Evolutionary conservation across 148 eudicot species (phyloP), one percentile per base, ranked within the genome.

Genomic region (Fallopia convolvulus): DNA sequence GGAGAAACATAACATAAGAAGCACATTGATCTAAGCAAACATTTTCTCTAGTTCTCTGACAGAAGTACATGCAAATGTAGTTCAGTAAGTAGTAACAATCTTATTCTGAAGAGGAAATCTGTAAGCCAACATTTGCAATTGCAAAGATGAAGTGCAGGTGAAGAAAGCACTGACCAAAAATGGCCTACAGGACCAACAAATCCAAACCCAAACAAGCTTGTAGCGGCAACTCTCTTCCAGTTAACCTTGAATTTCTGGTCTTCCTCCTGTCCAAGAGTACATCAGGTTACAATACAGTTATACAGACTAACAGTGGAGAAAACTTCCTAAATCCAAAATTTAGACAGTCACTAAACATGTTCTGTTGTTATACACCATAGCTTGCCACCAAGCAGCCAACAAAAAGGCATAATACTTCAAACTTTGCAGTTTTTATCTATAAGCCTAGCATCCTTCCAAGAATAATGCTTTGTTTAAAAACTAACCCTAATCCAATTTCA

Each of bases 171-270:
- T 82, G 74, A 94, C 98, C 95, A 94, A 86, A 87, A 94, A 85
- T 94, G 98, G 79, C 97, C 98, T 58, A 90, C 93, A 61, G 98
- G 98, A 82, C 98, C 97, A 83, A 94, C 88, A 85, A 94, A 94
- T 79, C 84, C 97, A 83, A 92, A 87, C 49, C 98, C 98, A 87
- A 94, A 94, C 82, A 94, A 83, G 84, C 93, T 90, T 72, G 97
- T 94, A 13, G 97, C 84, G 76, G 94, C 97, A 78, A 92, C 98
- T 76, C 97, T 87, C 79, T 88, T 94, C 98, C 98, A 92, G 74
- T 94, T 92, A 77, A 94, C 85, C 76, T 81, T 83, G 55, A 85
- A 76, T 74, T 84, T 86, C 77, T 90, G 84, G 73, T 80, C 88
- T 81, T 87, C 83, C 44, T 89, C 92, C 94, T 92, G 81, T 74